A percentile compares a stretch with the other conserved stretches of the same genome.
phyloP scores from a whole-genome alignment of 495 filamentous ascomycete genomes.

The Tuber borchii region DNA sequence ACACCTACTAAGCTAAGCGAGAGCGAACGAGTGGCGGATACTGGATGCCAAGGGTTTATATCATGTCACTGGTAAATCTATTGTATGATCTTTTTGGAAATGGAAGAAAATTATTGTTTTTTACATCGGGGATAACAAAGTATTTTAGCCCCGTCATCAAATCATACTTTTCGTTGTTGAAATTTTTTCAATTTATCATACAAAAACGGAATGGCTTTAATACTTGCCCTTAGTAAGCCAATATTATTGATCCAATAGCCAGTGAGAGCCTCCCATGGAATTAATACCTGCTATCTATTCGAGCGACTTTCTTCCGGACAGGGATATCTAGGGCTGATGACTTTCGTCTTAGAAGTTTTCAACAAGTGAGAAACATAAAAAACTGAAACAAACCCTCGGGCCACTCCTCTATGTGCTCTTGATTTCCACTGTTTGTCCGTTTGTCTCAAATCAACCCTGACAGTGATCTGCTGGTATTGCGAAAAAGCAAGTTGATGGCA shows the following conservation, averaged over 20 bases:
- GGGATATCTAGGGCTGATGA: neutral
- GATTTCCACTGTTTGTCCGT: neutral
- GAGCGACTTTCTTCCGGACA: neutral
- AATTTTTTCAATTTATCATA: neutral
- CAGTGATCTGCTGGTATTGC: neutral
- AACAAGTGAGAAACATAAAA: neutral
- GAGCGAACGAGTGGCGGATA: neutral
- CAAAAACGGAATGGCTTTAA: neutral
- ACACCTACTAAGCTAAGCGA: neutral
- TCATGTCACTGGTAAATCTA: neutral
- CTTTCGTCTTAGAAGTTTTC: neutral
- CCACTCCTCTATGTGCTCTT: neutral
- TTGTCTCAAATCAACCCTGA: neutral
- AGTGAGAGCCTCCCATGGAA: neutral
- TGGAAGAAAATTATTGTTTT: neutral
- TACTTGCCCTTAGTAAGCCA: neutral
- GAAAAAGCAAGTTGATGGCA: neutral
- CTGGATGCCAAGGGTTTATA: neutral
- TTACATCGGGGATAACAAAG: no score
- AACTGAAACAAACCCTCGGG: neutral
- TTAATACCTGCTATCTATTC: neutral
- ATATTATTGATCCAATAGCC: neutral
- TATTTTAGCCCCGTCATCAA: neutral
- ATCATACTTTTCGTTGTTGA: neutral
- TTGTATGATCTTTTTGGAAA: neutral